Evolutionary conservation across 306 rosid genomes (phyloP), one percentile per base, ranked within the genome.

Genomic region (Sesbania bispinosa): DNA sequence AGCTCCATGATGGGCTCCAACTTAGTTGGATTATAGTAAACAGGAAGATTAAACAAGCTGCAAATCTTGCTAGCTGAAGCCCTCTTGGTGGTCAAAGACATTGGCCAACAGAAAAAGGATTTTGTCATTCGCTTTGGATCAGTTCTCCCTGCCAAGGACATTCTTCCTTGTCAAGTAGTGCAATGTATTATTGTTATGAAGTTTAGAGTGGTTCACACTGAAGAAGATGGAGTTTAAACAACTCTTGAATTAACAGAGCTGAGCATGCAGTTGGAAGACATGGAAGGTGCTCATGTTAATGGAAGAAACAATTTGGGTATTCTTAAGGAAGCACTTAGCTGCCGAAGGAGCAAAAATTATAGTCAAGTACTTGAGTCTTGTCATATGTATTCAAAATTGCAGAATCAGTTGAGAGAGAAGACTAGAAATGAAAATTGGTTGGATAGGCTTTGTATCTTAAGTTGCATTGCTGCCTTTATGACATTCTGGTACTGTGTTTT

Each of bases 41-140:
- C 84, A 80, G 46, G 69, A 92, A 84, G 77, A 86, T 81, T 33
- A 90, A 88, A 83, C 92, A 82, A 82, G 90, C 96, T 45, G 98
- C 92, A 4, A 92, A 89, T 84, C 92, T 92, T 64, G 88, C 98
- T 43, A 85, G 98, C 80, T 92, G 98, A 95, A 81, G 86, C 57
- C 95, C 98, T 69, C 82, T 92, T 8, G 93, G 91, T 3, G 98
- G 96, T 59, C 96, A 86, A 54, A 82, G 98, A 64, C 96, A 92
- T 73, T 92, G 98, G 98, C 98, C 98, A 1, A 92, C 96, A 0
- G 98, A n/a, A 92, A 51, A 84, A 79, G 73, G 96, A 89, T 60
- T 90, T 89, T 26, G 87, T 88, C 47, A 77, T 92, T 21, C 95
- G 96, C 5, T 92, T 92, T 7, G 96, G 96, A 41, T 92, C 96